Evolutionary conservation across 2,329 filamentous ascomycete species (phyloP).

Genomic region (Fusarium begoniae): DNA sequence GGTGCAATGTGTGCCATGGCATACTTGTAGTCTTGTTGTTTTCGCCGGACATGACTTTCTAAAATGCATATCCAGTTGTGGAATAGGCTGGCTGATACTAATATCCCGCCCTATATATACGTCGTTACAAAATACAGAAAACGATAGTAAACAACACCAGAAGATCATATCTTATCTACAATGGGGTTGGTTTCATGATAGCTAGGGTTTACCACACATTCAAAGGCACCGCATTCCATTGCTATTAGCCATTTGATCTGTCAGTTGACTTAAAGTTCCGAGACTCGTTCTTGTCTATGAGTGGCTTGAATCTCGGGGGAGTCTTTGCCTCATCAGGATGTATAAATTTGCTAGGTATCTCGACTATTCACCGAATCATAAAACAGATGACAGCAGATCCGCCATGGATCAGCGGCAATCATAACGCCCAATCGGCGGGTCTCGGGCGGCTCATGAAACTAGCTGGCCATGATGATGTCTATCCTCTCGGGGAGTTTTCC

Average conservation of each 20-base stretch:
- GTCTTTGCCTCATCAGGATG: conserved; percentile 26
- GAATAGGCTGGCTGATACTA: background rate
- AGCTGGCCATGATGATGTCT: background rate
- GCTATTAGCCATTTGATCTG: background rate
- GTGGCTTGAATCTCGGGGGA: conserved; percentile 13
- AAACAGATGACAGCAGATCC: background rate
- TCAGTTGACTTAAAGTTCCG: background rate
- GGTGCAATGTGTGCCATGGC: background rate
- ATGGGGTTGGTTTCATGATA: background rate
- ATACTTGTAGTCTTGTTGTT: background rate
- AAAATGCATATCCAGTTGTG: background rate
- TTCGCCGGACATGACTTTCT: too few species aligned
- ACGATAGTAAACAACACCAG: background rate
- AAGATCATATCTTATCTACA: background rate
- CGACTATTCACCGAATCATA: conserved; percentile 30
- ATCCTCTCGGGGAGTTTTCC: background rate
- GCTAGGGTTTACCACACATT: background rate
- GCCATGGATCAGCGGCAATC: conserved; percentile 3
- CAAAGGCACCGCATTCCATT: background rate
- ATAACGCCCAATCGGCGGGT: conserved; percentile 16
- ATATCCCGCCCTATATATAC: background rate
- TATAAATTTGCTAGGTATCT: conserved; percentile 13
- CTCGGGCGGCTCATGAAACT: conserved; percentile 26
- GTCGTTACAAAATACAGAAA: background rate
- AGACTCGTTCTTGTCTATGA: conserved; percentile 22